These are phyloP conservation scores for Sporisorium sorghi DNA, from an alignment of 1,284 basidiomycete species.

Conservation along the genomic window DNA sequence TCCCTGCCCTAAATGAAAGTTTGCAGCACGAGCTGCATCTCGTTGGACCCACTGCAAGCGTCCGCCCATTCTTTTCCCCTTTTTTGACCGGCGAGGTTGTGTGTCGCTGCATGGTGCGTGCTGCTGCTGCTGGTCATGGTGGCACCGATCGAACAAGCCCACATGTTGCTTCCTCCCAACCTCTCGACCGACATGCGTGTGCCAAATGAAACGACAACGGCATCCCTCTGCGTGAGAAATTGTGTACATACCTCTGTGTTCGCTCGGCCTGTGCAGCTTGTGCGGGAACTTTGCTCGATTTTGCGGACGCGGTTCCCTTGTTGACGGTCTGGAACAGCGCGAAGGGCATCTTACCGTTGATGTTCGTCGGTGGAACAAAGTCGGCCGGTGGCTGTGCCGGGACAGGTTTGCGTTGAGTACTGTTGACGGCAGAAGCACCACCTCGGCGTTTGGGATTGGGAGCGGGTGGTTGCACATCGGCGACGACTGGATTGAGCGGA, in stretches of 20 bases:
- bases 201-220: background rate
- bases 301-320: constrained; percentile 6
- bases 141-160: background rate
- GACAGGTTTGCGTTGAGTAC: constrained; percentile 13
- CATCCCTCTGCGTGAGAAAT: background rate
- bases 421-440: constrained; percentile 12
- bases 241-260: constrained; percentile 31
- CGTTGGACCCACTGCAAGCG: background rate
- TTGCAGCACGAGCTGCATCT: background rate
- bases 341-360: constrained; percentile 53
- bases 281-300: background rate
- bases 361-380: constrained; percentile 32
- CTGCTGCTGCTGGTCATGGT: background rate
- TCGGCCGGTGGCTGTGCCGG: constrained; percentile 22
- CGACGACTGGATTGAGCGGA: constrained; percentile 39
- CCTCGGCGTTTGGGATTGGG: constrained; percentile 24
- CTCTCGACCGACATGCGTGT: constrained; percentile 1
- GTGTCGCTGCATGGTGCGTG: constrained; percentile 3
- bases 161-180: no score
- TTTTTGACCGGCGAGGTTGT: background rate
- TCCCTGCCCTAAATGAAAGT: background rate
- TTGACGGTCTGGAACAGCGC: constrained; percentile 42
- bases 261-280: background rate
- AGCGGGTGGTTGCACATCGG: constrained; percentile 14
- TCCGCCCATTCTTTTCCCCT: background rate